Evolutionary conservation across 129 eudicot genomes (phyloP).

Genomic region (Arctium minus): DNA sequence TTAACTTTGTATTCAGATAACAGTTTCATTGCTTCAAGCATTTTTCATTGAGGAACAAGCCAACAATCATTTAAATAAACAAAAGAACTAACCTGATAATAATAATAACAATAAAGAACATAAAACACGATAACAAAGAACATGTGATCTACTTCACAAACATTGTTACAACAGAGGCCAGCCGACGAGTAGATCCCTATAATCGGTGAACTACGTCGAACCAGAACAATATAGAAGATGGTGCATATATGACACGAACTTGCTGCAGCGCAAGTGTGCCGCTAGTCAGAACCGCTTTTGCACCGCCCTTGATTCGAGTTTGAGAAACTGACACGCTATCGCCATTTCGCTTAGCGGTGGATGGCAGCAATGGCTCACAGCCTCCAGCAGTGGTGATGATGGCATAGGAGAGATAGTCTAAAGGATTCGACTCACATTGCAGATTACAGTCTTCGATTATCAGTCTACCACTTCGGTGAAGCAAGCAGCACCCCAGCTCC

Average conservation of each 20-base stretch:
- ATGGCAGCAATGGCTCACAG: constrained; percentile 22
- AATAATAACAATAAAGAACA: background rate
- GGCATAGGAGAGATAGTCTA: constrained; percentile 87
- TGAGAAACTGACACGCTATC: constrained; percentile 73
- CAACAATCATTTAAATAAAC: background rate
- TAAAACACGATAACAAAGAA: background rate
- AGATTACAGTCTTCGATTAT: constrained; percentile 81
- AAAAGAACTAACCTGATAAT: background rate
- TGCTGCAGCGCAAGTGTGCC: constrained; percentile 79
- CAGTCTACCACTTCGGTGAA: constrained; percentile 90
- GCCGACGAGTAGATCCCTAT: background rate
- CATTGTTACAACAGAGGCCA: constrained; percentile 16
- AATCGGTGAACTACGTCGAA: constrained; percentile 68
- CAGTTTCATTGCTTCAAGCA: background rate
- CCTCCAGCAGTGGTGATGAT: constrained; percentile 73
- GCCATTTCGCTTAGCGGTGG: constrained; percentile 36
- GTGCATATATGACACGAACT: constrained; percentile 78
- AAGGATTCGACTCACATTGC: constrained; percentile 83
- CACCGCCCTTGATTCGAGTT: constrained; percentile 91
- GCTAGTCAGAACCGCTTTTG: constrained; percentile 84
- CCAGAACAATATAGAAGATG: constrained; percentile 80
- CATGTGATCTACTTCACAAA: constrained; percentile 1
- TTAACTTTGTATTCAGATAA: background rate
- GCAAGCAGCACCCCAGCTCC: constrained; percentile 94
- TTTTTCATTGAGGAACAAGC: background rate